phyloP scores from a whole-genome alignment of 768 basidiomycete genomes.

The Heimioporus sp. region DNA sequence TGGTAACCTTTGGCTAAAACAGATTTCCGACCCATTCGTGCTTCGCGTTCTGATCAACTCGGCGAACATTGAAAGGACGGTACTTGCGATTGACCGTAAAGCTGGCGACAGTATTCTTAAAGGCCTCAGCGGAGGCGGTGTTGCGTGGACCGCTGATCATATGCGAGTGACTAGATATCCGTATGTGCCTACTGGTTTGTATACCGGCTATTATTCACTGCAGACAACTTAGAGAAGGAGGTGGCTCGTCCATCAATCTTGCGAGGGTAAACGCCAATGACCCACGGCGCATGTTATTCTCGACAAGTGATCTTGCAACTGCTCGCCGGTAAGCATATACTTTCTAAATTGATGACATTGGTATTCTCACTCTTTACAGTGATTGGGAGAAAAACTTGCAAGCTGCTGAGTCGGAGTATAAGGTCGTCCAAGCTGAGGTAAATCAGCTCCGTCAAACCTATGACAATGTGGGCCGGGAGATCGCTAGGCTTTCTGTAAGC shows the following conservation, averaged over 20 bases:
- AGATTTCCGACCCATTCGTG: constrained; percentile 77
- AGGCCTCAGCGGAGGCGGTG: constrained; percentile 45
- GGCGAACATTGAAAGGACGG: constrained; percentile 63
- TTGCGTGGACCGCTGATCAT: constrained; percentile 60
- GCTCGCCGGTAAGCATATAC: constrained; percentile 43
- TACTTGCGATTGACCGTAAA: constrained; percentile 62
- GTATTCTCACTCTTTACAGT: constrained; percentile 30
- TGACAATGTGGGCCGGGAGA: constrained; percentile 25
- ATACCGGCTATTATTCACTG: not conserved
- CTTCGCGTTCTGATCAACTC: constrained; percentile 80
- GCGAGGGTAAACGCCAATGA: constrained; percentile 29
- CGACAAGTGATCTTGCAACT: constrained; percentile 46
- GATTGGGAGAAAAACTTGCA: constrained; percentile 42
- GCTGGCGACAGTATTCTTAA: constrained; percentile 58
- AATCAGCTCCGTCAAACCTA: constrained; percentile 30
- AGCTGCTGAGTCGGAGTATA: constrained; percentile 38
- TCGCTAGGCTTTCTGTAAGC: constrained; percentile 37
- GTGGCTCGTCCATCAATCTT: constrained; percentile 51
- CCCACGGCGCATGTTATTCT: constrained; percentile 48
- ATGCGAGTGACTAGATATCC: constrained; percentile 63
- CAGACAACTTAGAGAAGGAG: constrained; percentile 55
- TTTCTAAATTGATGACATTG: not conserved
- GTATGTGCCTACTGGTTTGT: constrained; percentile 39
- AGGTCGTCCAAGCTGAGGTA: constrained; percentile 25
- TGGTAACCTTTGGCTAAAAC: not conserved